Percentiles rank a stretch among this genome's conserved stretches.
These are phyloP conservation scores for Tulasnella sp. DNA, from an alignment of 768 basidiomycete genomes.

Conservation along the genomic window DNA sequence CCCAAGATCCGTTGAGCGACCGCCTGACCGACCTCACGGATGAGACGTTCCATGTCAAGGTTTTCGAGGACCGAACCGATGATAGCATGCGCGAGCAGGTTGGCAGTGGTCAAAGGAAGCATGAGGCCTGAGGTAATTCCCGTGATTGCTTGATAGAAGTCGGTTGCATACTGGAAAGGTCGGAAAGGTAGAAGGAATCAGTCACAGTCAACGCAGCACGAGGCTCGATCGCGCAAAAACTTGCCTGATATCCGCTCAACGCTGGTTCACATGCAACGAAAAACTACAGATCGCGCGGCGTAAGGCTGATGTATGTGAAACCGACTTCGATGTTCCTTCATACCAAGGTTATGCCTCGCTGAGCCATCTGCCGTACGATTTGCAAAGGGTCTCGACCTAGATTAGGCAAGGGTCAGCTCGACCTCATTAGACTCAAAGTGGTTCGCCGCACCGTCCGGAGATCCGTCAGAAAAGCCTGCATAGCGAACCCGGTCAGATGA, in stretches of 20 bases:
- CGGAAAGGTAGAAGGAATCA: constrained; percentile 30
- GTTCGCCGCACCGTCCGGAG: constrained; percentile 62
- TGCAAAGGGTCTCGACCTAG: constrained; percentile 75
- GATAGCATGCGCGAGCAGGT: constrained; percentile 91
- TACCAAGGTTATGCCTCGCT: constrained; percentile 84
- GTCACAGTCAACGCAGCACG: not conserved
- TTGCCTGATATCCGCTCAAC: constrained; percentile 82
- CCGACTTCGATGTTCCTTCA: constrained; percentile 36
- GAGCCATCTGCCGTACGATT: constrained; percentile 84
- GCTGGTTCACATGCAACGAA: constrained; percentile 99
- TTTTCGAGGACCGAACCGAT: constrained; percentile 96
- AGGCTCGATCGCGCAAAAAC: constrained; percentile 34
- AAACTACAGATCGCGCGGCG: constrained; percentile 54
- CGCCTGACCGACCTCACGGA: constrained; percentile 89
- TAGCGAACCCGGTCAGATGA: constrained; percentile 4
- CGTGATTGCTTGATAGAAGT: constrained; percentile 91
- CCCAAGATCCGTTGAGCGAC: constrained; percentile 83
- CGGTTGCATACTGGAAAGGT: constrained; percentile 68
- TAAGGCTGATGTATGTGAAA: constrained; percentile 23
- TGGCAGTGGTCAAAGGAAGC: constrained; percentile 93
- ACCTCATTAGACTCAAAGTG: constrained; percentile 12
- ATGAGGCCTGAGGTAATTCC: constrained; percentile 92
- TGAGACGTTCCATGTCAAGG: constrained; percentile 95
- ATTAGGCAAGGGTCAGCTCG: constrained; percentile 9
- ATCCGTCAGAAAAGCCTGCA: constrained; percentile 86